A percentile compares a stretch with the other conserved stretches of the same genome.
Evolutionary conservation across 1,284 basidiomycete genomes (phyloP).

Genomic region (Puccinia polysora): DNA sequence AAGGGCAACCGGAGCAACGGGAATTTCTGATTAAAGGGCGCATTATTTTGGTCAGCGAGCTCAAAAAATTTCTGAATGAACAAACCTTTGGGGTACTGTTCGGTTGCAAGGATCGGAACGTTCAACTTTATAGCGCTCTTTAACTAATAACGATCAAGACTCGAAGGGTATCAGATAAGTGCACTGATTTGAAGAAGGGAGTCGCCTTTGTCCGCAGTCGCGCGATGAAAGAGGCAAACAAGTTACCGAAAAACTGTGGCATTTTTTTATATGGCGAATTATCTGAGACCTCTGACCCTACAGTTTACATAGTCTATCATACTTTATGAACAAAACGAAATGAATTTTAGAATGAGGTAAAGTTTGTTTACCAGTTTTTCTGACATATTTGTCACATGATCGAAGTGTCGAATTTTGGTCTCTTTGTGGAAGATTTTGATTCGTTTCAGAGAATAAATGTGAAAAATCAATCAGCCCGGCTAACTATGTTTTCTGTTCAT

Average conservation of each 20-base stretch:
- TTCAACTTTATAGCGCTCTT: conserved; percentile 48
- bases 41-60: too few relatives aligned
- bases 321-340: too few relatives aligned
- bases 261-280: too few relatives aligned
- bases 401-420: conserved; percentile 7
- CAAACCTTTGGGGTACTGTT: conserved; percentile 50
- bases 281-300: too few relatives aligned
- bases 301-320: too few relatives aligned
- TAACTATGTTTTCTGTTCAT: too few relatives aligned
- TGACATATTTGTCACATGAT: conserved; percentile 12
- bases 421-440: background rate
- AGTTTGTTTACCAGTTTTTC: conserved; percentile 5
- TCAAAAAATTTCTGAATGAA: too few relatives aligned
- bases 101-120: conserved; percentile 50
- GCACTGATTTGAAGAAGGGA: background rate
- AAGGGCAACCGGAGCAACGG: conserved; percentile 48
- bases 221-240: too few relatives aligned
- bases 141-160: conserved; percentile 32
- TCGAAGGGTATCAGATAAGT: background rate
- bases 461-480: too few relatives aligned
- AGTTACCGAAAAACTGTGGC: too few relatives aligned
- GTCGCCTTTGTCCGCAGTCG: too few relatives aligned
- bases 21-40: conserved; percentile 19
- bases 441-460: background rate
- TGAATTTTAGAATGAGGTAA: background rate